phyloP scores from a whole-genome alignment of 805 yeast species.

The Grigorovia jiainica region DNA sequence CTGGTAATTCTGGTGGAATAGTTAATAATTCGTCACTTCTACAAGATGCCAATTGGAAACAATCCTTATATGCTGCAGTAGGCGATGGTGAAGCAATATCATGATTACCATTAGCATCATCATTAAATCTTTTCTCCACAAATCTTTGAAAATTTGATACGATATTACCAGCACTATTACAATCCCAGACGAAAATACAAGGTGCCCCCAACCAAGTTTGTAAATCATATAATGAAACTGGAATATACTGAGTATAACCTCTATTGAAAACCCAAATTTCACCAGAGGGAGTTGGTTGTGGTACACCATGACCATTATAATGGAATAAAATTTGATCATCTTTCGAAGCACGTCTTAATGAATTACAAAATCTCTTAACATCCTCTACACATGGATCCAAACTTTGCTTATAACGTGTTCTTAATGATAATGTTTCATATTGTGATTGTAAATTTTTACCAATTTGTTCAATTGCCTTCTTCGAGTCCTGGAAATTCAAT shows the following conservation, averaged over 20 bases:
- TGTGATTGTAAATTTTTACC: conserved; percentile 83
- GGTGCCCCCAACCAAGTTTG: conserved; percentile 99
- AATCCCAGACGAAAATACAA: conserved; percentile 87
- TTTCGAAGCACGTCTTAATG: conserved; percentile 79
- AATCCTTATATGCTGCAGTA: conserved; percentile 55
- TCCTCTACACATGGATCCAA: conserved; percentile 95
- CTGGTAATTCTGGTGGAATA: conserved; percentile 90
- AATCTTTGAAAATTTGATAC: conserved; percentile 81
- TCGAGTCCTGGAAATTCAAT: conserved; percentile 65
- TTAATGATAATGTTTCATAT: conserved; percentile 77
- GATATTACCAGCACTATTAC: conserved; percentile 90
- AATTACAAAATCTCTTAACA: conserved; percentile 81
- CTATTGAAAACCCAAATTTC: conserved; percentile 98
- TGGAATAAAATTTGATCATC: conserved; percentile 91
- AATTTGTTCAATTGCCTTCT: conserved; percentile 83
- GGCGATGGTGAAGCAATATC: conserved; percentile 36
- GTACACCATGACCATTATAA: conserved; percentile 98
- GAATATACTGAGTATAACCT: conserved; percentile 95
- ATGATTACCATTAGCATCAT: conserved; percentile 55
- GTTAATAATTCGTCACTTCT: conserved; percentile 77
- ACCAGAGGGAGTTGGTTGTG: conserved; percentile 91
- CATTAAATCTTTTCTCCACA: conserved; percentile 81
- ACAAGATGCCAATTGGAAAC: conserved; percentile 92
- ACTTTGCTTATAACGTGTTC: conserved; percentile 84
- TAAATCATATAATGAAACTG: conserved; percentile 86